phyloP scores from a whole-genome alignment of 495 filamentous ascomycete genomes.

The Tetracladium setigerum region DNA sequence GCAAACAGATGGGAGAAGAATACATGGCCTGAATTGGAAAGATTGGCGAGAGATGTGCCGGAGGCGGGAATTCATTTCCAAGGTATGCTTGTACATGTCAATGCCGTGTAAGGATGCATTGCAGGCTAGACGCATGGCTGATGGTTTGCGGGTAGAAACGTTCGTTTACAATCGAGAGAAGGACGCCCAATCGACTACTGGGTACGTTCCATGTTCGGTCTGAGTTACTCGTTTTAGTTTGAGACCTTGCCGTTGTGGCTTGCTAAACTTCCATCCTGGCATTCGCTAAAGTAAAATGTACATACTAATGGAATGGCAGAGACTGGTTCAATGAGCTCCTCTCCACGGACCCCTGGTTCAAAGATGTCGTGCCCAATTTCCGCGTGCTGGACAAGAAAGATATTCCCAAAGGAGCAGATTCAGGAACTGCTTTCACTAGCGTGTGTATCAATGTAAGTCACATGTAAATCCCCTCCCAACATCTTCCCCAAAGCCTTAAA shows the following conservation, averaged over 20 bases:
- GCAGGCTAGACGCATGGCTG: too few species aligned
- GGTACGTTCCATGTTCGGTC: neutral
- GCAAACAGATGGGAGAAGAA: slow-evolving; percentile 48
- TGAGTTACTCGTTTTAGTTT: too few species aligned
- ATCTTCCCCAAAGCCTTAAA: too few species aligned
- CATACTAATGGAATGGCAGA: slow-evolving; percentile 5
- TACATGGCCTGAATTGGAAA: slow-evolving; percentile 60
- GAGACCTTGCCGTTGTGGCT: too few species aligned
- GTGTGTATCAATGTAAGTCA: slow-evolving; percentile 69
- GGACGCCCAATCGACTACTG: slow-evolving; percentile 38
- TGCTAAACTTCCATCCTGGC: too few species aligned
- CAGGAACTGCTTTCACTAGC: slow-evolving; percentile 65
- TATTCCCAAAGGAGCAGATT: slow-evolving; percentile 54
- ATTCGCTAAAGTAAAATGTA: neutral
- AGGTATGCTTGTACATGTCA: slow-evolving; percentile 33
- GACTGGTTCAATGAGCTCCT: slow-evolving; percentile 50
- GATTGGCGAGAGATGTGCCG: slow-evolving; percentile 61
- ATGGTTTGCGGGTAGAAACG: slow-evolving; percentile 30
- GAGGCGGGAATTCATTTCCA: slow-evolving; percentile 90
- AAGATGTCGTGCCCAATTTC: slow-evolving; percentile 65
- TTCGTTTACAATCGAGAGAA: slow-evolving; percentile 58
- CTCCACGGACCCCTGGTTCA: slow-evolving; percentile 73
- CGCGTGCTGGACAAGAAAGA: slow-evolving; percentile 44
- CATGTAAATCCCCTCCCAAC: too few species aligned
- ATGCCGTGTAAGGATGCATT: too few species aligned